phyloP scores from a whole-genome alignment of 2,329 filamentous ascomycete species.

The Aspergillus flavus region DNA sequence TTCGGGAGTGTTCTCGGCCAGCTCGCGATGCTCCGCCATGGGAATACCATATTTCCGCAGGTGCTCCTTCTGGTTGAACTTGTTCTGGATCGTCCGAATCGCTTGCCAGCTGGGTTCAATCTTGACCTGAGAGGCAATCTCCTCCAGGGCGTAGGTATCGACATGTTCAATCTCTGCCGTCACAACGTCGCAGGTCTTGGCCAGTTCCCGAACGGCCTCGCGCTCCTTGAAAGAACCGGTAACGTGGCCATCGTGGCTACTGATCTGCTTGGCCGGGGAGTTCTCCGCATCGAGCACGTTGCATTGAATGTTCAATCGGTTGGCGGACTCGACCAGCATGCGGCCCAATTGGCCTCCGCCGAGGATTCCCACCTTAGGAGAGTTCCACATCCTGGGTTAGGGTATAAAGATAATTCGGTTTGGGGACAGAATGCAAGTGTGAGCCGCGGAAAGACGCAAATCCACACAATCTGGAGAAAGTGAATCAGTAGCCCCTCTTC shows the following conservation, averaged over 20 bases:
- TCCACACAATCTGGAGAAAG: conserved; percentile 4
- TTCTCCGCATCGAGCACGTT: conserved; percentile 76
- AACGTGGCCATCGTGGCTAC: conserved; percentile 72
- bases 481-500: conserved; percentile 19
- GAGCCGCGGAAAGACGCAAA: conserved; percentile 7
- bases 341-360: conserved; percentile 78
- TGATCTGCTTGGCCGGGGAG: conserved; percentile 84
- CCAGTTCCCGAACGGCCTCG: conserved; percentile 77
- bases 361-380: conserved; percentile 53
- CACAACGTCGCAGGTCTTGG: conserved; percentile 73
- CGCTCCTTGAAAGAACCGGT: conserved; percentile 86
- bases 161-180: conserved; percentile 97
- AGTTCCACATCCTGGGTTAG: conserved; percentile 39
- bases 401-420: background rate
- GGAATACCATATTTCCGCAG: conserved; percentile 68
- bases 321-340: conserved; percentile 91
- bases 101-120: conserved; percentile 85
- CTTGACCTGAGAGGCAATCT: conserved; percentile 69
- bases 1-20: conserved; percentile 61
- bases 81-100: conserved; percentile 88
- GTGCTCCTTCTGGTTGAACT: conserved; percentile 86
- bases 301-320: conserved; percentile 74
- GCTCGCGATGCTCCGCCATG: conserved; percentile 69
- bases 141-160: conserved; percentile 84
- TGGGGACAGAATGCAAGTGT: conserved; percentile 6